Conservation (phyloP, 2,329 filamentous ascomycete species). For the Hypomyces rosellus region DNA sequence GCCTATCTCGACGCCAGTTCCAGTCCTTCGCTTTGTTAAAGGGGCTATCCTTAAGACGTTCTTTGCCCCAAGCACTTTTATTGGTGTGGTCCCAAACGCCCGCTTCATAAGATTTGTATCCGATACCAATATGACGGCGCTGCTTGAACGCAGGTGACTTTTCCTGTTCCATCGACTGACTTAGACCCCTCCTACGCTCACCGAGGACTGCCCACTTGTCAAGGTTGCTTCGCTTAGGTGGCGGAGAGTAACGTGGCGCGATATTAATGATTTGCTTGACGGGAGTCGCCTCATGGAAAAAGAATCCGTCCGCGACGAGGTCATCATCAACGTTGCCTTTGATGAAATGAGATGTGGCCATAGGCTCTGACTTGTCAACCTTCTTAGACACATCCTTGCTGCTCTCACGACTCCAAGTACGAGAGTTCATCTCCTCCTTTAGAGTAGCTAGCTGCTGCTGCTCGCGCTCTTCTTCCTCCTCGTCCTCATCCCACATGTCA, state of each 20-base stretch:
- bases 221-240: slow-evolving; percentile 54
- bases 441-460: slow-evolving; percentile 43
- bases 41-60: slow-evolving; percentile 47
- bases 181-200: slow-evolving; percentile 68
- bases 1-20: slow-evolving; percentile 57
- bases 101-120: slow-evolving; percentile 42
- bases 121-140: slow-evolving; percentile 44
- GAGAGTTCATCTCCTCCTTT: slow-evolving; percentile 59
- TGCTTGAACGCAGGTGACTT: slow-evolving; percentile 45
- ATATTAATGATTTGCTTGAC: slow-evolving; percentile 29
- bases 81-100: slow-evolving; percentile 42
- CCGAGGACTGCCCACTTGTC: slow-evolving; percentile 92
- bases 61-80: slow-evolving; percentile 31
- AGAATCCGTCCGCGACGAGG: slow-evolving; percentile 61
- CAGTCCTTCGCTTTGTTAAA: slow-evolving; percentile 54
- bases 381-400: slow-evolving; percentile 37
- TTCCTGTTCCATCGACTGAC: slow-evolving; percentile 42
- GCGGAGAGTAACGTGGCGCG: slow-evolving; percentile 56
- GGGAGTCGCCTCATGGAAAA: slow-evolving; percentile 60
- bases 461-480: slow-evolving; percentile 62
- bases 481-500: slow-evolving; percentile 93
- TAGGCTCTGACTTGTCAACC: slow-evolving; percentile 15
- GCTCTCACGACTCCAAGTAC: slow-evolving; percentile 75
- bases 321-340: slow-evolving; percentile 56
- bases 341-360: slow-evolving; percentile 24